phyloP scores from a whole-genome alignment of 2,329 filamentous ascomycete species.

The Lachnellula hyalina region DNA sequence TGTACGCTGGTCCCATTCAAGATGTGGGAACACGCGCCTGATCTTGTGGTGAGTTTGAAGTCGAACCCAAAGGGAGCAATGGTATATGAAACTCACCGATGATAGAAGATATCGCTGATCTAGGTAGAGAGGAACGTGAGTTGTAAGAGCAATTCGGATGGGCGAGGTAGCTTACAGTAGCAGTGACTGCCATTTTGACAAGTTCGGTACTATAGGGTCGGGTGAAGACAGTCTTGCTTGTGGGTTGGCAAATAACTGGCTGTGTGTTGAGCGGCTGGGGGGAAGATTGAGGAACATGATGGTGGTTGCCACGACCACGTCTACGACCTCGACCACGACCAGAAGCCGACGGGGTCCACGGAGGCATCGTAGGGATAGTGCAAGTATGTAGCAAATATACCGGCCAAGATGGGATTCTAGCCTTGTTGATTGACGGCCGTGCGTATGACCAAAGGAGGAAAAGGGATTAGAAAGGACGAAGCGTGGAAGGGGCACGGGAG shows the following conservation, averaged over 20 bases:
- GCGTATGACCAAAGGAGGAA: too few species aligned
- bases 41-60: not conserved
- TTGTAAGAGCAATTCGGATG: not conserved
- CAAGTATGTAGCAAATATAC: too few species aligned
- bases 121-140: constrained; percentile 1
- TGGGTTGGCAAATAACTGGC: not conserved
- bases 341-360: too few species aligned
- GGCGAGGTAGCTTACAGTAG: constrained; percentile 6
- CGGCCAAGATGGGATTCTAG: too few species aligned
- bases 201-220: constrained; percentile 15
- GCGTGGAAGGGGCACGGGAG: not conserved
- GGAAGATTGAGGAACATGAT: not conserved
- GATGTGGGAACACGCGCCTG: constrained; percentile 10
- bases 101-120: constrained; percentile 14
- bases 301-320: not conserved
- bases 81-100: constrained; percentile 3
- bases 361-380: too few species aligned
- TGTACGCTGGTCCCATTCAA: not conserved
- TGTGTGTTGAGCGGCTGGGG: not conserved
- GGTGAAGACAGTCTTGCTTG: constrained; percentile 3
- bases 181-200: constrained; percentile 13
- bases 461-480: not conserved
- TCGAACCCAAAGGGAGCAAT: not conserved
- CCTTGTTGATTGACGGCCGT: too few species aligned
- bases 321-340: too few species aligned